Evolutionary conservation across 306 rosid genomes (phyloP).

Genomic region (Glycine soja): DNA sequence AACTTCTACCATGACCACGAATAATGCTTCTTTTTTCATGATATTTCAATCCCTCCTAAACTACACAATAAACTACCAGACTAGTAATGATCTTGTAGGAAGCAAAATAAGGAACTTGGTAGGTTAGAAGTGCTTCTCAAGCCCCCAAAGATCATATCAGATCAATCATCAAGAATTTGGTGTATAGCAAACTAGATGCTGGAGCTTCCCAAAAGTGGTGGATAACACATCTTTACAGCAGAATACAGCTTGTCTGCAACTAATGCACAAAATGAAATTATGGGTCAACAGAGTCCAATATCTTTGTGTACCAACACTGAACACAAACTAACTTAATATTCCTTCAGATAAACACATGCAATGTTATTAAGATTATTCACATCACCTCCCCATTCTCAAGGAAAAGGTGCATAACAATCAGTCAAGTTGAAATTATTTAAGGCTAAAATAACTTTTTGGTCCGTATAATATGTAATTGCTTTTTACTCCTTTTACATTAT

Average conservation of each 20-base stretch:
- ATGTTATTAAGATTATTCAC: constrained; percentile 21
- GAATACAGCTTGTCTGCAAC: constrained; percentile 34
- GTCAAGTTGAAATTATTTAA: constrained; percentile 1
- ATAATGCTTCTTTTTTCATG: background rate
- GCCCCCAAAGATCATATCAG: constrained; percentile 36
- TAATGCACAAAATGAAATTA: constrained; percentile 42
- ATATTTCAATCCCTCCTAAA: constrained; percentile 35
- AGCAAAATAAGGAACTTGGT: constrained; percentile 45
- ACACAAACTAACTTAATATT: constrained; percentile 13
- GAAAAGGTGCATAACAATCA: background rate
- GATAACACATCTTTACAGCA: constrained; percentile 35
- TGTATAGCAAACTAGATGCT: constrained; percentile 30
- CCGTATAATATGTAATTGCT: background rate
- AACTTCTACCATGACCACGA: constrained; percentile 20
- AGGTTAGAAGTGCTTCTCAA: constrained; percentile 36
- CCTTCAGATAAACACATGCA: background rate
- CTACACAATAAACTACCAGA: constrained; percentile 38
- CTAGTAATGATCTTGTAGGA: constrained; percentile 49
- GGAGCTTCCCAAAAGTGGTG: constrained; percentile 28
- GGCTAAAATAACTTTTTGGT: background rate
- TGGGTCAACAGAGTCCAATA: constrained; percentile 34
- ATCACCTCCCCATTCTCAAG: background rate
- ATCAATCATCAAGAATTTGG: constrained; percentile 43
- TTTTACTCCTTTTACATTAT: background rate
- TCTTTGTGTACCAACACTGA: background rate